Percentiles rank a stretch among this genome's conserved stretches.
Conservation (phyloP, 2,329 filamentous ascomycete species). For the Setomelanomma holmii region DNA sequence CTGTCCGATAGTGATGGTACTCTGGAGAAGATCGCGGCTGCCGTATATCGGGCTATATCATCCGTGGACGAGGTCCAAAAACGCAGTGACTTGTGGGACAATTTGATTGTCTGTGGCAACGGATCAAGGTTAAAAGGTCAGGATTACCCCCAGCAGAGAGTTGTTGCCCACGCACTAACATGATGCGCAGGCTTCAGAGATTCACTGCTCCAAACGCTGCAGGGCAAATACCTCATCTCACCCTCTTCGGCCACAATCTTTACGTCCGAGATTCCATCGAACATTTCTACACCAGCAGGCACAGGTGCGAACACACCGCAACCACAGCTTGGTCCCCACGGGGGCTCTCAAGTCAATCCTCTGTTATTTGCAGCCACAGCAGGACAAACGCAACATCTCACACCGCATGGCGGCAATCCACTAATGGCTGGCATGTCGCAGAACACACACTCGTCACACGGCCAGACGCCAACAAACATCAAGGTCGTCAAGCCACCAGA, state of each 20-base stretch:
- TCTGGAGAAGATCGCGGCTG: conserved; percentile 81
- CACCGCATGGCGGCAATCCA: conserved; percentile 46
- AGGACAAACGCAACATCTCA: conserved; percentile 63
- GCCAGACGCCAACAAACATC: conserved; percentile 83
- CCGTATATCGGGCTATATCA: conserved; percentile 83
- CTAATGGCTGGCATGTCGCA: conserved; percentile 48
- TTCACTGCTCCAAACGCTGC: conserved; percentile 80
- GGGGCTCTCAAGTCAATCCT: conserved; percentile 76
- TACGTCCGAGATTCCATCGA: conserved; percentile 93
- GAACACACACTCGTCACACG: conserved; percentile 67
- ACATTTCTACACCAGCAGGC: conserved; percentile 86
- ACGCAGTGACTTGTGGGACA: conserved; percentile 89
- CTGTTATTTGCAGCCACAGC: conserved; percentile 91
- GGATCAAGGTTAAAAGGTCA: conserved; percentile 71
- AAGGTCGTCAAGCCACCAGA: conserved; percentile 79
- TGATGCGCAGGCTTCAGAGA: conserved; percentile 78
- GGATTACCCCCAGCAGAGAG: conserved; percentile 9
- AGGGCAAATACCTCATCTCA: conserved; percentile 84
- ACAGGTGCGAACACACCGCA: conserved; percentile 93
- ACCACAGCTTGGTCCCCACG: conserved; percentile 56
- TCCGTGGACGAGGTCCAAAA: conserved; percentile 84
- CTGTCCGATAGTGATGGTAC: conserved; percentile 69
- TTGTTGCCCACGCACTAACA: conserved; percentile 37
- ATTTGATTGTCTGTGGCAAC: conserved; percentile 88
- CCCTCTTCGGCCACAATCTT: conserved; percentile 95